Evolutionary conservation across 441 rosid species (phyloP).

Genomic region (Daphne laureola): DNA sequence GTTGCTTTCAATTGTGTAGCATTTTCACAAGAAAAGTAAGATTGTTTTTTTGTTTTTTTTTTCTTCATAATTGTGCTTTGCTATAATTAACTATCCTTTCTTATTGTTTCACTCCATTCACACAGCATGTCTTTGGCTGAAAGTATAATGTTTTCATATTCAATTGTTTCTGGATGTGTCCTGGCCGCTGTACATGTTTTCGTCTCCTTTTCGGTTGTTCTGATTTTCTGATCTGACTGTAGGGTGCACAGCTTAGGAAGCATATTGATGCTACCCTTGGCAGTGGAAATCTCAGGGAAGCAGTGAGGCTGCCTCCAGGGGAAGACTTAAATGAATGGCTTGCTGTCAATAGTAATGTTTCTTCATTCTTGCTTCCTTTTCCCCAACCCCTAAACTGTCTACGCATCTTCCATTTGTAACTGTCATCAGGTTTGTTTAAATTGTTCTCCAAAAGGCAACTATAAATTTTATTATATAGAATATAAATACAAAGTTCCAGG

Average conservation of each 20-base stretch:
- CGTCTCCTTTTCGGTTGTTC: not conserved
- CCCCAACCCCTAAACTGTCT: too few species aligned
- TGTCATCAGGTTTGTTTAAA: too few species aligned
- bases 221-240: constrained; percentile 19
- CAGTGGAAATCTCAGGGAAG: constrained; percentile 95
- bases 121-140: constrained; percentile 3
- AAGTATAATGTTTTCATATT: not conserved
- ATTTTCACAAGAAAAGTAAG: too few species aligned
- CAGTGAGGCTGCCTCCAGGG: constrained; percentile 95
- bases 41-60: too few species aligned
- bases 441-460: constrained; percentile 5
- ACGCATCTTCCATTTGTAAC: too few species aligned
- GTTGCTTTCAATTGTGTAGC: too few species aligned
- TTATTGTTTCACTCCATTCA: constrained; percentile 1
- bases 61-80: too few species aligned
- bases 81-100: constrained; percentile 8
- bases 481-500: too few species aligned
- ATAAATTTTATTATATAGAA: too few species aligned
- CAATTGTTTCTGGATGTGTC: constrained; percentile 4
- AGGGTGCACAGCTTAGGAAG: constrained; percentile 96
- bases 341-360: constrained; percentile 72
- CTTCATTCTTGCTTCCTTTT: constrained; percentile 5
- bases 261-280: constrained; percentile 96
- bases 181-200: constrained; percentile 3
- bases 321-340: constrained; percentile 98